phyloP scores from a whole-genome alignment of 257 asterid species.

The Primulina eburnea region DNA sequence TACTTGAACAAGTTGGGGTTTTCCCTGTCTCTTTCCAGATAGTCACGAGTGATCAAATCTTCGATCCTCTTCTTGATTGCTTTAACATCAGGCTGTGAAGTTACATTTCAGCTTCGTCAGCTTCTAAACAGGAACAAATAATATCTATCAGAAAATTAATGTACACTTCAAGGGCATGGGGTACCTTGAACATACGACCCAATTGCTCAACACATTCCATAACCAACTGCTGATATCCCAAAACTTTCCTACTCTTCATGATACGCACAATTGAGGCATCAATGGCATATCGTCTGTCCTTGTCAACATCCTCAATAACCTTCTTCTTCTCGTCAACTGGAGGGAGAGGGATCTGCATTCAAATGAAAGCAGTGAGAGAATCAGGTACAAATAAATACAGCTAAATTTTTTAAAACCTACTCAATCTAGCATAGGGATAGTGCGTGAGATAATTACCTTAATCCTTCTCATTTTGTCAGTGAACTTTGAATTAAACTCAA shows the following conservation, averaged over 20 bases:
- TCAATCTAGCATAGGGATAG: not conserved
- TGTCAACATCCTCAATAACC: slow-evolving; percentile 96
- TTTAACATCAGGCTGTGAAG: slow-evolving; percentile 83
- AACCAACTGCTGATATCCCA: slow-evolving; percentile 94
- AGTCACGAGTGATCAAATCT: slow-evolving; percentile 91
- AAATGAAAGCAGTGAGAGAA: slow-evolving; percentile 16
- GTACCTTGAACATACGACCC: slow-evolving; percentile 97
- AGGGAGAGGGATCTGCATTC: slow-evolving; percentile 84
- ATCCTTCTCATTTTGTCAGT: slow-evolving; percentile 95
- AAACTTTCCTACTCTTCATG: slow-evolving; percentile 94
- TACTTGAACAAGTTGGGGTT: slow-evolving; percentile 89
- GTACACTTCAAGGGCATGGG: not conserved
- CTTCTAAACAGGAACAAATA: not conserved
- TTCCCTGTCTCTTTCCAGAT: slow-evolving; percentile 90
- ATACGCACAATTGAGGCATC: slow-evolving; percentile 98
- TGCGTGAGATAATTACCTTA: slow-evolving; percentile 46
- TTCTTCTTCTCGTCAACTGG: slow-evolving; percentile 98
- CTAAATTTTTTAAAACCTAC: not conserved
- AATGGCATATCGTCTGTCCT: slow-evolving; percentile 94
- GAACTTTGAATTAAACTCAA: slow-evolving; percentile 88
- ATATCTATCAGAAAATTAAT: not conserved
- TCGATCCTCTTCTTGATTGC: slow-evolving; percentile 98
- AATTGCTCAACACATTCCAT: slow-evolving; percentile 96
- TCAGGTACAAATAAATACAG: not conserved
- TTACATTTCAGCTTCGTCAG: slow-evolving; percentile 2